phyloP scores from a whole-genome alignment of 768 basidiomycete species.

The Ramaria sp. region DNA sequence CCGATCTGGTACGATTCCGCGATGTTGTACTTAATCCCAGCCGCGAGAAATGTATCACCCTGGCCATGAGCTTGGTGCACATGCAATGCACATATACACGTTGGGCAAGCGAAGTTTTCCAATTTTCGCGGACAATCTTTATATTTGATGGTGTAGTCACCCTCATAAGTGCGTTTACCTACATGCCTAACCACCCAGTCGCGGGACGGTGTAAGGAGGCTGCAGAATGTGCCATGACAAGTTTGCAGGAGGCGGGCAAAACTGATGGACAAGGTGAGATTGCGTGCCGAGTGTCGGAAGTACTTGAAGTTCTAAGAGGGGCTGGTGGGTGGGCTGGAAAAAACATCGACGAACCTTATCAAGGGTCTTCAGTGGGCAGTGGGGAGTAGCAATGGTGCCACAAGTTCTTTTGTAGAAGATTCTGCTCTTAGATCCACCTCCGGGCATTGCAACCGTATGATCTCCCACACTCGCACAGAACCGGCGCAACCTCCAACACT shows the following conservation, averaged over 20 bases:
- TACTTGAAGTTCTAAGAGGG: constrained; percentile 22
- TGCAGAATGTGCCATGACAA: constrained; percentile 27
- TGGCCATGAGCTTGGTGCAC: constrained; percentile 33
- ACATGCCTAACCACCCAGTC: constrained; percentile 23
- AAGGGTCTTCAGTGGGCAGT: not conserved
- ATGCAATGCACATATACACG: constrained; percentile 29
- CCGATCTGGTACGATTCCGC: constrained; percentile 7
- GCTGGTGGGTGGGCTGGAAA: not conserved
- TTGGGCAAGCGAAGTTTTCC: constrained; percentile 11
- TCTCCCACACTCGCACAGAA: not conserved
- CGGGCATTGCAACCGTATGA: not conserved
- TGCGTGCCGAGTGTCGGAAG: constrained; percentile 29
- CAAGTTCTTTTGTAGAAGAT: too few relatives aligned
- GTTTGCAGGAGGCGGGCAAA: constrained; percentile 25
- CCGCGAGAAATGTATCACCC: constrained; percentile 28
- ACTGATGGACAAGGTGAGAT: constrained; percentile 26
- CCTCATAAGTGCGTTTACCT: constrained; percentile 31
- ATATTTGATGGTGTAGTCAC: constrained; percentile 38
- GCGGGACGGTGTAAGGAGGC: constrained; percentile 26
- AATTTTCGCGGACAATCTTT: constrained; percentile 16
- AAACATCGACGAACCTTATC: not conserved
- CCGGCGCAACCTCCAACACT: not conserved
- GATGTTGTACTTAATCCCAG: constrained; percentile 20
- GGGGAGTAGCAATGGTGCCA: too few relatives aligned
- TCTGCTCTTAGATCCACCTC: not conserved